Evolutionary conservation across 805 yeast species (phyloP).

Genomic region (Candida maesae): DNA sequence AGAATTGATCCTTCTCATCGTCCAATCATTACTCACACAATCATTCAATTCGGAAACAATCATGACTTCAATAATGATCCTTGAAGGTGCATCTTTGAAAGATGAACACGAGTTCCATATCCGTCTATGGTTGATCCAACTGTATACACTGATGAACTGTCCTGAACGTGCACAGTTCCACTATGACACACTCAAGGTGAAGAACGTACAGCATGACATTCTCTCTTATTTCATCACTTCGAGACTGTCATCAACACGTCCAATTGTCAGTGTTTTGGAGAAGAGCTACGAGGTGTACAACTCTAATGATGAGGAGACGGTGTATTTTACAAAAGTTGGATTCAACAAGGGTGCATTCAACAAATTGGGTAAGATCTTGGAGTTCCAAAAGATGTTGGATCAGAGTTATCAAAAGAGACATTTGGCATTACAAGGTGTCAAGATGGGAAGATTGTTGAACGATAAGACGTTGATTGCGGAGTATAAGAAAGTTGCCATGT

Average conservation of each 20-base stretch:
- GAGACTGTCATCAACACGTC: conserved; percentile 44
- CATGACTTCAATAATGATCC: conserved; percentile 43
- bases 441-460: conserved; percentile 26
- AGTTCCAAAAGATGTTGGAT: conserved; percentile 49
- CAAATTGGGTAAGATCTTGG: conserved; percentile 63
- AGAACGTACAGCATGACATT: conserved; percentile 74
- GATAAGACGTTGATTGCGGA: conserved; percentile 28
- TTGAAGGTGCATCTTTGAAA: conserved; percentile 50
- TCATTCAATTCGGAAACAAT: conserved; percentile 25
- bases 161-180: conserved; percentile 45
- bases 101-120: conserved; percentile 76
- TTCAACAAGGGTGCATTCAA: conserved; percentile 58
- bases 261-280: conserved; percentile 37
- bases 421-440: conserved; percentile 26
- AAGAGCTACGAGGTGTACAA: conserved; percentile 47
- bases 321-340: conserved; percentile 45
- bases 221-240: conserved; percentile 50
- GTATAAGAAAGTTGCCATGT: conserved; percentile 27
- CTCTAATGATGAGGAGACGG: conserved; percentile 49
- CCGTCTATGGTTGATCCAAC: conserved; percentile 63
- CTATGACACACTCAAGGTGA: conserved; percentile 56
- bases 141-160: conserved; percentile 59
- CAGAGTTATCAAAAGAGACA: conserved; percentile 39
- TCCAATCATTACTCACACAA: conserved; percentile 33
- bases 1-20: conserved; percentile 57